A percentile compares a stretch with the other conserved stretches of the same genome.
Conservation (phyloP, 441 rosid genomes). For the Syzygium malaccense region DNA sequence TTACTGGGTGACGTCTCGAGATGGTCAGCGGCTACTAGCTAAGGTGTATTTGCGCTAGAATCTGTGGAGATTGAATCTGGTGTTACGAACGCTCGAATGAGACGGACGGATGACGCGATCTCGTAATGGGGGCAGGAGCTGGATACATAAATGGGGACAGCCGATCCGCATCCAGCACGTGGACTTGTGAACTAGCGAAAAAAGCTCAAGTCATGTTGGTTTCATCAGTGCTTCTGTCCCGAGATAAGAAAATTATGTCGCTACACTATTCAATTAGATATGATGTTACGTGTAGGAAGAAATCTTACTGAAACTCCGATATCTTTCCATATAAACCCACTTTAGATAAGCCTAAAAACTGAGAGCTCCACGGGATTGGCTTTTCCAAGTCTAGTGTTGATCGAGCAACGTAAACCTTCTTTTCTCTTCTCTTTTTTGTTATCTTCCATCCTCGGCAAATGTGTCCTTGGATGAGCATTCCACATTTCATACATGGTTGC, state of each 20-base stretch:
- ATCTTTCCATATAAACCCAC: not conserved
- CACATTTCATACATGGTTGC: not conserved
- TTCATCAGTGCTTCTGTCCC: not conserved
- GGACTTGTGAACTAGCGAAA: not conserved
- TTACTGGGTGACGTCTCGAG: not conserved
- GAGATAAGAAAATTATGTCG: not conserved
- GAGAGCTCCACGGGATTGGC: not conserved
- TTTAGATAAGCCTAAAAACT: not conserved
- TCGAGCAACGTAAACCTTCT: not conserved
- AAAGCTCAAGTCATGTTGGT: not conserved
- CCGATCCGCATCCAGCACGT: not conserved
- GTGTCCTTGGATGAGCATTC: not conserved
- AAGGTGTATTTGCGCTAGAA: not conserved
- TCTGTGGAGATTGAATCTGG: too few species aligned
- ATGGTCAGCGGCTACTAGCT: not conserved
- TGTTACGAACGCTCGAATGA: not conserved
- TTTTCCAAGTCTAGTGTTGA: not conserved
- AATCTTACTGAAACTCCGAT: not conserved
- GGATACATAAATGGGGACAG: not conserved
- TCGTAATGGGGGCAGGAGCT: not conserved
- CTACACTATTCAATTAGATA: not conserved
- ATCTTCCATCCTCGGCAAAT: not conserved
- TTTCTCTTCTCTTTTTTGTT: rapidly evolving
- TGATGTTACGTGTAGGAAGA: too few species aligned
- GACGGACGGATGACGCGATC: not conserved